phyloP scores from a whole-genome alignment of 768 basidiomycete genomes.

The Amanita muscaria region DNA sequence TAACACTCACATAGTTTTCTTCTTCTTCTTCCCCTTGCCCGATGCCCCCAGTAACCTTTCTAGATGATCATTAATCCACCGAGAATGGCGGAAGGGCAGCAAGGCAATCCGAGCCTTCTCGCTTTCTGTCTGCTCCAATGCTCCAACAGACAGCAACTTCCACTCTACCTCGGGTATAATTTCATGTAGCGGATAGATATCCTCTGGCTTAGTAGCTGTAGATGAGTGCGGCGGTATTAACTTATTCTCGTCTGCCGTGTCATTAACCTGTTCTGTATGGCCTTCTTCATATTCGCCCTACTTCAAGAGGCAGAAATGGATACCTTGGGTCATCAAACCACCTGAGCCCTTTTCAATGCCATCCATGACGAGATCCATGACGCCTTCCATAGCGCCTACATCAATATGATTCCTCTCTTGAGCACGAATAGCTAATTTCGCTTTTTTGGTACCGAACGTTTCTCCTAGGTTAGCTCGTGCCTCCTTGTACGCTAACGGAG shows the following conservation, averaged over 20 bases:
- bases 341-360: constrained; percentile 69
- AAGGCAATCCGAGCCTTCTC: constrained; percentile 41
- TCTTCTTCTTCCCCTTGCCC: constrained; percentile 47
- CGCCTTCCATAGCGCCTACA: constrained; percentile 78
- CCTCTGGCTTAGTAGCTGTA: constrained; percentile 57
- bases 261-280: constrained; percentile 56
- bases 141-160: constrained; percentile 51
- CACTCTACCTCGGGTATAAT: constrained; percentile 80
- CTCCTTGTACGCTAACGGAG: constrained; percentile 44
- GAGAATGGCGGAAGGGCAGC: constrained; percentile 53
- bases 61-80: constrained; percentile 69
- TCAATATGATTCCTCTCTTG: constrained; percentile 88
- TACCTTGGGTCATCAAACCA: constrained; percentile 63
- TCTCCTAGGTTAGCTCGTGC: constrained; percentile 78
- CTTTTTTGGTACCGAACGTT: constrained; percentile 93
- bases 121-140: constrained; percentile 44
- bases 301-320: constrained; percentile 14
- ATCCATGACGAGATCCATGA: constrained; percentile 73
- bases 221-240: constrained; percentile 70
- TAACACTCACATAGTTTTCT: constrained; percentile 50
- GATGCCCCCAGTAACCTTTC: constrained; percentile 33
- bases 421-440: constrained; percentile 75
- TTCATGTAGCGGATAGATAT: constrained; percentile 63
- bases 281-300: constrained; percentile 3
- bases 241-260: constrained; percentile 50